These are phyloP conservation scores for Miamiensis avidus DNA, from an alignment of 169 alveolate species.

Conservation along the genomic window DNA sequence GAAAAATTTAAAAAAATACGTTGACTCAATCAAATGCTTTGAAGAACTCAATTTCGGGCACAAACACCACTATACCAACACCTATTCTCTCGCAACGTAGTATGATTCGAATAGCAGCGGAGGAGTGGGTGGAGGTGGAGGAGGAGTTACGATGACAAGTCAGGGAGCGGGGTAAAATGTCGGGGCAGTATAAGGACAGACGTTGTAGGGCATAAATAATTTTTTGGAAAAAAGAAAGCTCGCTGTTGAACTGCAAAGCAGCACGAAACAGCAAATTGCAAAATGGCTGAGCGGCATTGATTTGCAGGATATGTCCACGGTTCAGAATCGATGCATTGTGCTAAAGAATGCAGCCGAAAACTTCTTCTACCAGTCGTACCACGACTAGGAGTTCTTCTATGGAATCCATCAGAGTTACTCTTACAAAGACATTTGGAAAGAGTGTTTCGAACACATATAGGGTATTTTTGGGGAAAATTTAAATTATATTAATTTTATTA, in stretches of 20 bases:
- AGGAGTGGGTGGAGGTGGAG: too few relatives aligned
- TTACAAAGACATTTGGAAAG: neutral
- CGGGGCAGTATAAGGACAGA: neutral
- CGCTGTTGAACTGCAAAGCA: neutral
- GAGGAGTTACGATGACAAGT: too few relatives aligned
- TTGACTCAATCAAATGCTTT: neutral
- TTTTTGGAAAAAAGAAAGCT: neutral
- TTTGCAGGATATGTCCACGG: neutral
- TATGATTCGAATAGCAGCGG: too few relatives aligned
- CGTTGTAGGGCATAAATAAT: neutral
- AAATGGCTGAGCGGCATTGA: neutral
- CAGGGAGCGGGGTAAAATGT: too few relatives aligned
- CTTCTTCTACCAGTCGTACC: neutral
- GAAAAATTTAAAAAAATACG: too few relatives aligned
- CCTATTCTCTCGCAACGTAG: too few relatives aligned
- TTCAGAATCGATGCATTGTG: neutral
- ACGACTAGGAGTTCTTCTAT: neutral
- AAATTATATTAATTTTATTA: too few relatives aligned
- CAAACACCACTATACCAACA: too few relatives aligned
- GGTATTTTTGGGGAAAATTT: neutral
- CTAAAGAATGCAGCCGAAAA: neutral
- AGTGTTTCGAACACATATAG: neutral
- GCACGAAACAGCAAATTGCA: neutral
- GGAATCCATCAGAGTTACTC: neutral
- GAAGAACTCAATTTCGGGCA: too few relatives aligned